Percentiles rank a stretch among this genome's conserved stretches.
Evolutionary conservation across 805 yeast genomes (phyloP).

Genomic region (Lipomyces yamadae): DNA sequence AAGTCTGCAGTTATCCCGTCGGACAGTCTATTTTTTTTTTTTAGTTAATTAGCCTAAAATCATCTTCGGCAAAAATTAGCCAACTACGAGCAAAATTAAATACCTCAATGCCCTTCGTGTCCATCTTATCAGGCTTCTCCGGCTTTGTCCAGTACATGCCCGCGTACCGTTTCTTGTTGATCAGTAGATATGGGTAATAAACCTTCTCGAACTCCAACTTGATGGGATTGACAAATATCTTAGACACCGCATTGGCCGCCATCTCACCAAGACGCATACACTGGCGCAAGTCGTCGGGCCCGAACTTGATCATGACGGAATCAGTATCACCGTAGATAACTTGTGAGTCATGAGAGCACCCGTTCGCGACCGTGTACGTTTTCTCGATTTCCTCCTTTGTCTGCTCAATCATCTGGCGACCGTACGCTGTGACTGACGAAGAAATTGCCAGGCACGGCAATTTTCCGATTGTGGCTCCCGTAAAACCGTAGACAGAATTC

Average conservation of each 20-base stretch:
- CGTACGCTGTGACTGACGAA: conserved; percentile 92
- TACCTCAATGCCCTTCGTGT: conserved; percentile 90
- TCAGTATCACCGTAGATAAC: conserved; percentile 99
- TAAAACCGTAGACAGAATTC: conserved; percentile 97
- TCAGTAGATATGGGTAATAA: conserved; percentile 89
- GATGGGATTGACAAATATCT: conserved; percentile 79
- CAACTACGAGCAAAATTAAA: neutral
- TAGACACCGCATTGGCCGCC: conserved; percentile 87
- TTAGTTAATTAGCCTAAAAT: neutral
- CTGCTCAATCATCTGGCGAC: conserved; percentile 93
- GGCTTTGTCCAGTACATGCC: conserved; percentile 96
- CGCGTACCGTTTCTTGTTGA: conserved; percentile 96
- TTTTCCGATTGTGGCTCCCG: conserved; percentile 98
- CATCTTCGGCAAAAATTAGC: neutral
- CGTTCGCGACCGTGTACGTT: conserved; percentile 77
- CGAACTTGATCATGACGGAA: conserved; percentile 98
- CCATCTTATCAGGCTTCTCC: conserved; percentile 93
- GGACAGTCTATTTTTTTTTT: conserved; percentile 68
- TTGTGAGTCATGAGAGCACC: conserved; percentile 79
- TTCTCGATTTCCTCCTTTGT: conserved; percentile 84
- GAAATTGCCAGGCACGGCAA: conserved; percentile 96
- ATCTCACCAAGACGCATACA: conserved; percentile 93
- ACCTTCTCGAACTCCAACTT: conserved; percentile 96
- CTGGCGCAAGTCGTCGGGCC: conserved; percentile 73
- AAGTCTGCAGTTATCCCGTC: conserved; percentile 94